These are phyloP conservation scores for Aspergillus mulundensis DNA, from an alignment of 495 filamentous ascomycete genomes.

Conservation along the genomic window DNA sequence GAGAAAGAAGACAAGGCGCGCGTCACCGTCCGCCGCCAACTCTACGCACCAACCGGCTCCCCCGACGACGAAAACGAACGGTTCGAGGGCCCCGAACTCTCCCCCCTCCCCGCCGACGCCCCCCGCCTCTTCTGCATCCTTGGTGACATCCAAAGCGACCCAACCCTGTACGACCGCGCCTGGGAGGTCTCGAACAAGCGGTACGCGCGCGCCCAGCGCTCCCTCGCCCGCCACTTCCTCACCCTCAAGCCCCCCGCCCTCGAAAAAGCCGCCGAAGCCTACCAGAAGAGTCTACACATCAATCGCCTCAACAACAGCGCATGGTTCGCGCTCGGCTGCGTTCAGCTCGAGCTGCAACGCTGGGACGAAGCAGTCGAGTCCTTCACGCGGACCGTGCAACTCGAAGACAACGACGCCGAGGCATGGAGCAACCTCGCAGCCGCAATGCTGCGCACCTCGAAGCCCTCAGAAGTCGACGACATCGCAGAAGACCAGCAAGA, in stretches of 20 bases:
- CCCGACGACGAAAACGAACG: slow-evolving; percentile 53
- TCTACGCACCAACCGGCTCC: slow-evolving; percentile 60
- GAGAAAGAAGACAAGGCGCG: slow-evolving; percentile 82
- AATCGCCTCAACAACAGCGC: slow-evolving; percentile 75
- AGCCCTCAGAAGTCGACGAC: slow-evolving; percentile 28
- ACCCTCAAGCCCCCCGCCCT: slow-evolving; percentile 53
- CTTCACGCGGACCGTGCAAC: slow-evolving; percentile 71
- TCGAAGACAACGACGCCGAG: slow-evolving; percentile 84
- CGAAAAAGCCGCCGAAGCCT: slow-evolving; percentile 70
- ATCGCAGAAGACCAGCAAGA: background rate
- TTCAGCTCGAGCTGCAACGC: slow-evolving; percentile 67
- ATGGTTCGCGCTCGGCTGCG: slow-evolving; percentile 90
- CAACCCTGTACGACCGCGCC: slow-evolving; percentile 71
- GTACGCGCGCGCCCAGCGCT: slow-evolving; percentile 83
- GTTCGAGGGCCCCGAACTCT: slow-evolving; percentile 56
- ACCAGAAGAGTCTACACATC: slow-evolving; percentile 67
- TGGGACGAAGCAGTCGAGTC: slow-evolving; percentile 83
- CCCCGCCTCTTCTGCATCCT: slow-evolving; percentile 90
- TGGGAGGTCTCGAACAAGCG: slow-evolving; percentile 81
- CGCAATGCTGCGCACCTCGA: slow-evolving; percentile 56
- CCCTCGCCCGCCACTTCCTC: slow-evolving; percentile 74
- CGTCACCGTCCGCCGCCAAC: slow-evolving; percentile 66
- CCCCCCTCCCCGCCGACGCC: slow-evolving; percentile 73
- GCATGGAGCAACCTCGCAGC: slow-evolving; percentile 94
- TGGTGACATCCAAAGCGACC: slow-evolving; percentile 78